Evolutionary conservation across 1,139 yeast species (phyloP), one percentile per base, ranked within the genome.

Genomic region (Diutina pseudorugosa): DNA sequence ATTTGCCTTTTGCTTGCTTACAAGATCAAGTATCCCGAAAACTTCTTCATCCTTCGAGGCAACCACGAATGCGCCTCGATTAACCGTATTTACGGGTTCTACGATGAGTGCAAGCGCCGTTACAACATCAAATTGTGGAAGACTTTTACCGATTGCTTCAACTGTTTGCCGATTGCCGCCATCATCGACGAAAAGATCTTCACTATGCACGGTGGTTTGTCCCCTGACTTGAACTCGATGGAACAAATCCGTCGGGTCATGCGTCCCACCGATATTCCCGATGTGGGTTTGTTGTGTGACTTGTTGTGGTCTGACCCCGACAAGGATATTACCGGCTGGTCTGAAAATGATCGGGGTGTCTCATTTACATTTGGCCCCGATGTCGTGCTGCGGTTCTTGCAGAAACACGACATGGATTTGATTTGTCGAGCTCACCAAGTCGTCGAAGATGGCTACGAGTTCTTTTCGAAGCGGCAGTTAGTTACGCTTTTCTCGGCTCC

Each of bases 211-310:
- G 98, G 98, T 62, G 98, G 98, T 55, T 79, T 93, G 62, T 87
- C 96, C 40, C 98, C 98, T 52, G 97, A 91, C 71, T 81, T 93
- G 68, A 91, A 89, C 73, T 82, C 95, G 53, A 89, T 93, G 98
- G 97, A 91, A 69, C 98, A 93, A 72, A 91, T 93, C 64, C 85
- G 97, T 76, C 83, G 96, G 67, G 96, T 93, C 58, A 91, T 90
- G 96, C 84, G 98, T 72, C 98, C 98, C 58, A 93, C 98, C 49
- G 98, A 93, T 74, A 90, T 93, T 63, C 98, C 98, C 52, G 98
- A 93, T 69, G 94, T 88, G 57, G 97, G 98, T 33, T 78, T 93
- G 64, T 77, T 93, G 61, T 91, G 97, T 73, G 98, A 93, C 71
- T 79, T 93, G 67, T 78, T 91, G 62, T 93, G 98, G 98, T 86